These are phyloP conservation scores for Entomortierella lignicola DNA, from an alignment of 192 early-diverging fungal genomes.

Conservation along the genomic window DNA sequence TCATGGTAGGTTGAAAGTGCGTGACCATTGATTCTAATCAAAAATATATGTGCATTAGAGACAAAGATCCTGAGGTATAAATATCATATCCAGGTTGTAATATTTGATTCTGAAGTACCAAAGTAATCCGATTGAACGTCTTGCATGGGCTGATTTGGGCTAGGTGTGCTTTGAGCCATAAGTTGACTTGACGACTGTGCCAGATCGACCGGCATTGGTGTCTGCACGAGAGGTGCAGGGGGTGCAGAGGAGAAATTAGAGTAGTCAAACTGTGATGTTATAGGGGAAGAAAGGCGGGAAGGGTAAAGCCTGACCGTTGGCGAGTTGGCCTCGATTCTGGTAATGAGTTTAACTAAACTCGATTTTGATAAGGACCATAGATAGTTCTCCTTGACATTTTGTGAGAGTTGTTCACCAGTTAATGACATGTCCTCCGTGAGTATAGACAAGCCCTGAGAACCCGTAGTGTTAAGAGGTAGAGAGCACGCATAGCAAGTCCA, in stretches of 20 bases:
- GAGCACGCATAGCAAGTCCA: constrained; percentile 42
- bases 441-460: constrained; percentile 19
- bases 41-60: neutral
- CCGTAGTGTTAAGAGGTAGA: constrained; percentile 10
- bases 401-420: constrained; percentile 24
- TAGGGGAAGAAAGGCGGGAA: constrained; percentile 31
- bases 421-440: constrained; percentile 46
- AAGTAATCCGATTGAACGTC: constrained; percentile 28
- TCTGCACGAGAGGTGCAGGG: neutral
- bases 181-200: neutral
- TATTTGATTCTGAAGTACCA: constrained; percentile 25
- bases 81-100: no score
- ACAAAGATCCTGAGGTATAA: neutral
- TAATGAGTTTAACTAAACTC: constrained; percentile 31
- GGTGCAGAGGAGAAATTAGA: neutral
- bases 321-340: constrained; percentile 23
- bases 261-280: constrained; percentile 2
- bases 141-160: constrained; percentile 2
- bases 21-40: constrained; percentile 10
- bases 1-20: constrained; percentile 6
- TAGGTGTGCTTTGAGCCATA: neutral
- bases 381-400: constrained; percentile 30
- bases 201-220: neutral
- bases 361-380: constrained; percentile 22
- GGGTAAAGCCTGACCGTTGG: constrained; percentile 36